These are phyloP conservation scores for Apiospora marii DNA, from an alignment of 2,329 filamentous ascomycete species.

Conservation along the genomic window DNA sequence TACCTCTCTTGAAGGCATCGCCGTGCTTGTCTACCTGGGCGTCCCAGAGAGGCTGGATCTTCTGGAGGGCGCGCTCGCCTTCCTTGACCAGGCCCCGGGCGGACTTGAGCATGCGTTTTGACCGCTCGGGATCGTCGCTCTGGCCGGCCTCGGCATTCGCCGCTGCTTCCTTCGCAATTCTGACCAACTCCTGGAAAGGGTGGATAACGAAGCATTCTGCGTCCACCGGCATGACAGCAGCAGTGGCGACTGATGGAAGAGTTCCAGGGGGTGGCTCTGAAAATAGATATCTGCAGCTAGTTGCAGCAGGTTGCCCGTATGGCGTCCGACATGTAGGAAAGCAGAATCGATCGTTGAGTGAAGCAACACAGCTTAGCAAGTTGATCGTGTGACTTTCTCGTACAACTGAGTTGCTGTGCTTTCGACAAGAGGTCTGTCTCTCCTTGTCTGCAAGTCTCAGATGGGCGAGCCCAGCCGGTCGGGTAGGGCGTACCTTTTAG, in stretches of 20 bases:
- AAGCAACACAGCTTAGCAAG: not conserved
- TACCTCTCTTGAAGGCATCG: slow-evolving; percentile 45
- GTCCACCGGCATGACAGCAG: slow-evolving; percentile 35
- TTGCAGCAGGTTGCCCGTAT: not conserved
- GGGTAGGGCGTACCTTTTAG: slow-evolving; percentile 1
- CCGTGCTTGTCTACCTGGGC: slow-evolving; percentile 47
- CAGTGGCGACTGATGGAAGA: not conserved
- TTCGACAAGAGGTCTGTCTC: not conserved
- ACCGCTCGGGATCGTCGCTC: slow-evolving; percentile 33
- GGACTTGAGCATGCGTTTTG: slow-evolving; percentile 43
- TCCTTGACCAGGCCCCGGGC: slow-evolving; percentile 46
- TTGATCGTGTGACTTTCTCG: not conserved
- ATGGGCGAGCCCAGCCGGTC: not conserved
- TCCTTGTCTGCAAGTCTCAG: not conserved
- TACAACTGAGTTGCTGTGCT: not conserved
- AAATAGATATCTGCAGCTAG: not conserved
- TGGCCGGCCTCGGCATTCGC: slow-evolving; percentile 42
- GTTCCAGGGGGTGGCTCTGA: not conserved
- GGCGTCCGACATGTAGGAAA: not conserved
- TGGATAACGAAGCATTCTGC: slow-evolving; percentile 42
- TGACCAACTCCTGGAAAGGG: slow-evolving; percentile 50
- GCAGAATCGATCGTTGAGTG: not conserved
- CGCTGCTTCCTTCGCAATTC: slow-evolving; percentile 47
- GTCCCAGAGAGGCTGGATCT: slow-evolving; percentile 49
- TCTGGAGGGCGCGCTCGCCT: slow-evolving; percentile 48